These are phyloP conservation scores for Dillenia suffruticosa DNA, from an alignment of 164 flowering plant species.

Conservation along the genomic window DNA sequence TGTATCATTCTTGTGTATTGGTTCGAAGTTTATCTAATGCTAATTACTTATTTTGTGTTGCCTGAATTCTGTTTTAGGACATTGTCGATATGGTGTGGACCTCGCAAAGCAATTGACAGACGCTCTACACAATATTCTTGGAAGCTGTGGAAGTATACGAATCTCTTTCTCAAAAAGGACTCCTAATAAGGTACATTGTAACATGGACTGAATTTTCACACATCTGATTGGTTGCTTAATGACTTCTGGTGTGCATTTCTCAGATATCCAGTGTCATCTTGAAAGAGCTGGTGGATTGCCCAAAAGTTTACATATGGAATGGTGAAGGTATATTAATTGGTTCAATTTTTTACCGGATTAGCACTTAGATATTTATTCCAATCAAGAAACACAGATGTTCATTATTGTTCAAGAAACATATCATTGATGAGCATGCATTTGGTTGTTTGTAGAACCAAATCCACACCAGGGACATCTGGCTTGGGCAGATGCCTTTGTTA, in stretches of 20 bases:
- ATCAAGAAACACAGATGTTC: too few relatives aligned
- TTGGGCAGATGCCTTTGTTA: slow-evolving; percentile 95
- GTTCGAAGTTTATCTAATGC: too few relatives aligned
- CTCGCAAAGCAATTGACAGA: slow-evolving; percentile 67
- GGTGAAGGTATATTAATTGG: slow-evolving; percentile 61
- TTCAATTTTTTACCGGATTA: background rate
- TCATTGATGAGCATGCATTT: too few relatives aligned
- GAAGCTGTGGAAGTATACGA: slow-evolving; percentile 84
- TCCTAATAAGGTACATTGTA: slow-evolving; percentile 60
- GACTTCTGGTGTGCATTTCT: too few relatives aligned
- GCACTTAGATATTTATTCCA: too few relatives aligned
- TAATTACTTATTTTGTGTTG: too few relatives aligned
- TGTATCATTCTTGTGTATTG: too few relatives aligned
- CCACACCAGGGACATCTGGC: slow-evolving; percentile 95
- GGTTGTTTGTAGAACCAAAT: slow-evolving; percentile 58
- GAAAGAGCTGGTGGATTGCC: slow-evolving; percentile 60
- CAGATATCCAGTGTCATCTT: slow-evolving; percentile 61
- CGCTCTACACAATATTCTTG: slow-evolving; percentile 53
- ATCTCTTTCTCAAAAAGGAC: slow-evolving; percentile 85
- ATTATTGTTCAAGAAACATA: too few relatives aligned
- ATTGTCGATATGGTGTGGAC: slow-evolving; percentile 81
- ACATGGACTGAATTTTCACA: too few relatives aligned
- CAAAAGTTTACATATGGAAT: slow-evolving; percentile 85
- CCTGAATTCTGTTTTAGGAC: slow-evolving; percentile 30
- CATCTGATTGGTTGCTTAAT: too few relatives aligned